Evolutionary conservation across 1,139 yeast species (phyloP), one percentile per base, ranked within the genome.

Genomic region (Nakaseomyces delphensis): DNA sequence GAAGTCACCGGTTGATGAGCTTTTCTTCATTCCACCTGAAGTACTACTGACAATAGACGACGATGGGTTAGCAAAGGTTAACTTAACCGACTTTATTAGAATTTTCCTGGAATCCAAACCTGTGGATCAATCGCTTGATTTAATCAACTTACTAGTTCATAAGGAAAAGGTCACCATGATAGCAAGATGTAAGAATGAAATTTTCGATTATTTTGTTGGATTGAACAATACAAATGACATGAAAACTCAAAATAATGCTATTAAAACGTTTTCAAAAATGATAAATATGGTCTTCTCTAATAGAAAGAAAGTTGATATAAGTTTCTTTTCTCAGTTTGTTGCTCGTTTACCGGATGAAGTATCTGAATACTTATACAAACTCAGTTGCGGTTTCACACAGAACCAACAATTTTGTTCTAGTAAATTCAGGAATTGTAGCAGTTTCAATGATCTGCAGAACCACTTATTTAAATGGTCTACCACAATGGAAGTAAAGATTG

Each of bases 291-390:
- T 33, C 4, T 33, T 33, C n/a, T 20, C 27, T 4, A 20, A 20
- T 20, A 33, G 37, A 33, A 33, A 33, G 37, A 33, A 33, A 13
- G 27, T 33, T 9, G 37, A 33, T 18, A 33, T 33, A 5, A 14
- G 37, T 8, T 33, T 33, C 11, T 33, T 33, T 11, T 20, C 37
- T 10, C 37, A 33, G 18, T 33, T 20, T 21, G 27, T 33, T 20
- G 37, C 37, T 2, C 25, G 37, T n/a, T 33, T 33, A 33, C 37
- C 37, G 8, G 3, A 8, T 3, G n/a, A 13, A 4, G 18, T 18
- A n/a, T 20, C 27, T 3, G 18, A 21, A 6, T 33, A 33, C 13
- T 21, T 33, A 33, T 13, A 13, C 18, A 11, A n/a, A 6, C 18
- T 33, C 20, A 20, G 27, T 3, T 11, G 4, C 3, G 16, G 27